A percentile compares a stretch with the other conserved stretches of the same genome.
Conservation (phyloP, 768 basidiomycete genomes). For the Tephrocybe sp. region DNA sequence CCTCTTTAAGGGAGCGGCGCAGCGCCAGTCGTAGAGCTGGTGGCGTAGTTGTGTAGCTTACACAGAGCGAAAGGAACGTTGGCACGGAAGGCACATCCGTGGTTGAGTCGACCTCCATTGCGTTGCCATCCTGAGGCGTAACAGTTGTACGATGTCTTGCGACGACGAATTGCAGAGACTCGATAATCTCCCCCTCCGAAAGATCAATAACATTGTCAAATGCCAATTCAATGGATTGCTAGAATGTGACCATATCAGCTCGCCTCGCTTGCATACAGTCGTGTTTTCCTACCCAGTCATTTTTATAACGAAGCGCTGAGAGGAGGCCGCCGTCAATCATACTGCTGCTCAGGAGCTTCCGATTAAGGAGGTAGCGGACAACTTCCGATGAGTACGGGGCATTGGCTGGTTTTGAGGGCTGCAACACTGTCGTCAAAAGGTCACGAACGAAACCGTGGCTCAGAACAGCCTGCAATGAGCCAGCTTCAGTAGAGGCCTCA, state of each 20-base stretch:
- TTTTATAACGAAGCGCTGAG: slow-evolving; percentile 45
- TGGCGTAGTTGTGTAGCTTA: slow-evolving; percentile 39
- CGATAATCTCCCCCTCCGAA: slow-evolving; percentile 63
- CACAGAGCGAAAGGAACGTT: slow-evolving; percentile 34
- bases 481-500: slow-evolving; percentile 3
- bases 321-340: slow-evolving; percentile 68
- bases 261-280: not conserved
- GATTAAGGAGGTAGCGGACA: slow-evolving; percentile 56
- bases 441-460: slow-evolving; percentile 60
- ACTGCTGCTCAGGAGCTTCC: slow-evolving; percentile 50
- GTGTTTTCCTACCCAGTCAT: slow-evolving; percentile 65
- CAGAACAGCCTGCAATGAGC: slow-evolving; percentile 11
- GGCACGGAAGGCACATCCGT: slow-evolving; percentile 29
- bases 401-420: slow-evolving; percentile 35
- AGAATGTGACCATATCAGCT: not conserved
- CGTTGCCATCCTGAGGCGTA: slow-evolving; percentile 32
- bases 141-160: slow-evolving; percentile 30
- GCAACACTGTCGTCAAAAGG: slow-evolving; percentile 51
- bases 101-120: slow-evolving; percentile 38
- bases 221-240: slow-evolving; percentile 51
- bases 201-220: slow-evolving; percentile 60
- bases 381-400: slow-evolving; percentile 56
- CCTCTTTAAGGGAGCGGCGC: slow-evolving; percentile 46
- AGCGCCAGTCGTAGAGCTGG: slow-evolving; percentile 48
- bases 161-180: slow-evolving; percentile 46